Percentiles rank a stretch among this genome's conserved stretches.
These are phyloP conservation scores for Crithidia brevicula DNA, from an alignment of 208 protist genomes.

Conservation along the genomic window DNA sequence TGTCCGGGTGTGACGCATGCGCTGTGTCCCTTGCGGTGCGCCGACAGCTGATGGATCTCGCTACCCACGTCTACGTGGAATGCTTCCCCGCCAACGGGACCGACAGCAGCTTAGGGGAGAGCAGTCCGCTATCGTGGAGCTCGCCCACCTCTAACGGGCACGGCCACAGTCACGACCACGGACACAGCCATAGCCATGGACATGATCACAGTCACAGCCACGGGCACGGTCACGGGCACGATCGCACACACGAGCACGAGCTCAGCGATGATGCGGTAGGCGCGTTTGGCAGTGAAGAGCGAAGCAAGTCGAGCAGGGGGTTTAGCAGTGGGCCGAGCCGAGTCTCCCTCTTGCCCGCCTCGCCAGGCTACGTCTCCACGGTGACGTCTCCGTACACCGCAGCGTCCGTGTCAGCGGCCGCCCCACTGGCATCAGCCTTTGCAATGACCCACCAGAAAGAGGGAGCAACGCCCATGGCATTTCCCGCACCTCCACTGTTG, in stretches of 20 bases:
- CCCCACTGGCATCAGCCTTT: not conserved
- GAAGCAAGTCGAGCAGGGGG: not conserved
- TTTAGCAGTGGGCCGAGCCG: not conserved
- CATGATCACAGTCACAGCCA: slow-evolving; percentile 9
- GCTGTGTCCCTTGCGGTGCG: slow-evolving; percentile 39
- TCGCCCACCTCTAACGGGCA: not conserved
- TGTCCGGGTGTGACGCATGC: slow-evolving; percentile 43
- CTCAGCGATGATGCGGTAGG: not conserved
- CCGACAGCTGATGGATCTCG: slow-evolving; percentile 38
- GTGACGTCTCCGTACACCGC: not conserved
- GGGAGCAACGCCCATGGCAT: not conserved
- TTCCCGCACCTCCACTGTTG: not conserved
- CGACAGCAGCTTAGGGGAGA: slow-evolving; percentile 6
- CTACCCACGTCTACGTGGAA: slow-evolving; percentile 67
- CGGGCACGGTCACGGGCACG: not conserved
- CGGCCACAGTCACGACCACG: slow-evolving; percentile 26
- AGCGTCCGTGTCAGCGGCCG: not conserved
- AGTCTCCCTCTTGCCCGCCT: not conserved
- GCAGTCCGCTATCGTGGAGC: slow-evolving; percentile 7
- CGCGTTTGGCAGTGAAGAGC: not conserved
- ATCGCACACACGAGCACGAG: not conserved
- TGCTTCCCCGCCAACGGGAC: slow-evolving; percentile 36
- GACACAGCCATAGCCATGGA: not conserved
- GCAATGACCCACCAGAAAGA: not conserved
- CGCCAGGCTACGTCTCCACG: not conserved